Percentiles rank a stretch among this genome's conserved stretches.
phyloP scores from a whole-genome alignment of 31 red algal species.

The Endocladia muricata region DNA sequence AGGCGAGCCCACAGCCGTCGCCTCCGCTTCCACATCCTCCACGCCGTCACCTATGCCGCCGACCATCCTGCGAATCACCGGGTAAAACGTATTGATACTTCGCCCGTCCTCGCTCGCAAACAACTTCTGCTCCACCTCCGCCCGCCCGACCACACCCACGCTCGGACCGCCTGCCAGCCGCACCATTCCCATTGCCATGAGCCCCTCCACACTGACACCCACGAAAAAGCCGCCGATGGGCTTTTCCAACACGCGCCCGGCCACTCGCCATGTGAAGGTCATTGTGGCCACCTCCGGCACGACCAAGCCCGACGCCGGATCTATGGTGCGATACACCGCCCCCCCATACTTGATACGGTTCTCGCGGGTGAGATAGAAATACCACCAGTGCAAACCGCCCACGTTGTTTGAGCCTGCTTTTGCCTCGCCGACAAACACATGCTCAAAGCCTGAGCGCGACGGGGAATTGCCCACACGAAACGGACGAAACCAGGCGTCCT shows the following conservation, averaged over 20 bases:
- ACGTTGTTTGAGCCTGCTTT: background rate
- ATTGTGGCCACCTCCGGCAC: constrained; percentile 27
- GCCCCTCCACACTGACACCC: constrained; percentile 19
- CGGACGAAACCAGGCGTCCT: background rate
- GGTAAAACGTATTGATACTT: constrained; percentile 25
- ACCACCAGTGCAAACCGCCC: constrained; percentile 44
- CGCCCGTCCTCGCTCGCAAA: constrained; percentile 11
- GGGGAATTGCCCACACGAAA: background rate
- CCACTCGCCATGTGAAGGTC: constrained; percentile 19
- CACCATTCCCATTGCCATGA: constrained; percentile 35
- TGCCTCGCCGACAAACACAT: constrained; percentile 31
- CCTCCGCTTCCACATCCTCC: too few relatives aligned
- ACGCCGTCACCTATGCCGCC: background rate
- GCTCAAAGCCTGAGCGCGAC: constrained; percentile 16
- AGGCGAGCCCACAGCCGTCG: background rate
- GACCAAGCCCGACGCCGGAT: background rate
- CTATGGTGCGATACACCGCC: constrained; percentile 15
- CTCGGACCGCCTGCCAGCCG: background rate
- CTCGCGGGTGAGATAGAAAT: constrained; percentile 6
- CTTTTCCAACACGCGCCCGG: background rate
- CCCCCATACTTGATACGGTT: constrained; percentile 17
- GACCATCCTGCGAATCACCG: constrained; percentile 7
- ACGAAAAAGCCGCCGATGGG: constrained; percentile 22
- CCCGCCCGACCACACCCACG: background rate
- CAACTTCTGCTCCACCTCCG: constrained; percentile 10